A percentile compares a stretch with the other conserved stretches of the same genome.
Conservation (phyloP, 2,329 filamentous ascomycete species). For the Bisporella sp. region DNA sequence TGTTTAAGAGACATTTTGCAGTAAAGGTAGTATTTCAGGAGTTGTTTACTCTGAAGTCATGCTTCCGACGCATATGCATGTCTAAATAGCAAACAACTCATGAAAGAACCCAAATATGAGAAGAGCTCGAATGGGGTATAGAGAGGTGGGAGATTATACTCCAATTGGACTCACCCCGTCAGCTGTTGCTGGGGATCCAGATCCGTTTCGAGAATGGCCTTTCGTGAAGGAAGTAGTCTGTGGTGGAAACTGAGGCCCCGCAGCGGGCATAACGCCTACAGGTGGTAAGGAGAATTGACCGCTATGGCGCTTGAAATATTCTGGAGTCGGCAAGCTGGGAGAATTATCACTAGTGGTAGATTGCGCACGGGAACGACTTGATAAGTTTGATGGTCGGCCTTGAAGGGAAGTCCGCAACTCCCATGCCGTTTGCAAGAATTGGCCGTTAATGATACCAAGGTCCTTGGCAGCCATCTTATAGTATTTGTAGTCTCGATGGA, state of each 20-base stretch:
- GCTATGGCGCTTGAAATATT: constrained; percentile 59
- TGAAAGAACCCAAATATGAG: no score
- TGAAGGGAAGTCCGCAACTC: constrained; percentile 26
- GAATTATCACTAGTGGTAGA: constrained; percentile 58
- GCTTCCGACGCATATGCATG: no score
- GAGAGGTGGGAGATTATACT: no score
- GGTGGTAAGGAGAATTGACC: constrained; percentile 59
- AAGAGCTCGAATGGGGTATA: no score
- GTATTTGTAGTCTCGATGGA: constrained; percentile 71
- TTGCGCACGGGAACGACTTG: constrained; percentile 44
- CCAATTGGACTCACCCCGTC: constrained; percentile 30
- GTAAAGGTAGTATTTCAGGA: no score
- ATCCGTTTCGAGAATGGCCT: constrained; percentile 47
- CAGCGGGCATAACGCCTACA: constrained; percentile 35
- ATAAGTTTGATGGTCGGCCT: constrained; percentile 24
- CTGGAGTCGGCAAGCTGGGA: constrained; percentile 57
- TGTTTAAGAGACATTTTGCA: no score
- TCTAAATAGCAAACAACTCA: no score
- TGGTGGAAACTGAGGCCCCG: constrained; percentile 49
- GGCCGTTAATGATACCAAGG: constrained; percentile 74
- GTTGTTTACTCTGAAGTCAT: no score
- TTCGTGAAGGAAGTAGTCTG: constrained; percentile 40
- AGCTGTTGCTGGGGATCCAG: constrained; percentile 48
- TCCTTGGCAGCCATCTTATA: constrained; percentile 65
- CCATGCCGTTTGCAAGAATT: constrained; percentile 33